Percentiles rank a stretch among this genome's conserved stretches.
Conservation (phyloP, 805 yeast species). For the Henningerozyma blattae region DNA sequence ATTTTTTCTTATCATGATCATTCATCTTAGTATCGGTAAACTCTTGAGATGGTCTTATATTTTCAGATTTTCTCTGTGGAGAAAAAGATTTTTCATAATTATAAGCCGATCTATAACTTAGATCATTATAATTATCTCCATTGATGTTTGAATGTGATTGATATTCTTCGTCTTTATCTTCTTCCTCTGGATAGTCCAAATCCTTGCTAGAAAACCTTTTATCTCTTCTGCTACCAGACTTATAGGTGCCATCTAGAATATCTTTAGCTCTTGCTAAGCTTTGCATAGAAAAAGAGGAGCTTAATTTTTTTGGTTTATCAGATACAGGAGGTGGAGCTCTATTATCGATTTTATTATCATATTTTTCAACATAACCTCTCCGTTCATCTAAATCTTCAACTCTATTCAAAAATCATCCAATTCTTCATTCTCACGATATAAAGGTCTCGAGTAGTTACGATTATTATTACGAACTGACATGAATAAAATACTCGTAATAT, state of each 20-base stretch:
- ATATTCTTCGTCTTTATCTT: neutral
- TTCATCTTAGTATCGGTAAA: neutral
- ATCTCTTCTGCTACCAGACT: neutral
- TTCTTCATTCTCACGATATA: constrained; percentile 3
- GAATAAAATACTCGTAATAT: too few species aligned
- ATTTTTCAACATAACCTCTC: neutral
- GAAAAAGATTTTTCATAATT: constrained; percentile 22
- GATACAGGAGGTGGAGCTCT: constrained; percentile 1
- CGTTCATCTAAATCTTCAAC: constrained; percentile 18
- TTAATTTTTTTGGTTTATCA: constrained; percentile 3
- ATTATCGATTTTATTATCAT: neutral
- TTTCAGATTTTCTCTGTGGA: constrained; percentile 12
- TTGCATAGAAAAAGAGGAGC: constrained; percentile 4
- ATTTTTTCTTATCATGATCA: constrained; percentile 4
- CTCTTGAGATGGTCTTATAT: too few species aligned
- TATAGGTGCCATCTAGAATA: constrained; percentile 9
- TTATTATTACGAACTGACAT: too few species aligned
- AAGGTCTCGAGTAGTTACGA: too few species aligned
- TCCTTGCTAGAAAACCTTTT: too few species aligned
- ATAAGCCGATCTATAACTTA: constrained; percentile 21
- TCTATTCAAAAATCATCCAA: constrained; percentile 15
- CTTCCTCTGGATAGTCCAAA: neutral
- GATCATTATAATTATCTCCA: constrained; percentile 1
- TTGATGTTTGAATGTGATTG: neutral
- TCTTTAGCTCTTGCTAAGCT: constrained; percentile 10